phyloP scores from a whole-genome alignment of 1,284 basidiomycete genomes.

The Coniferiporia sulphurascens region DNA sequence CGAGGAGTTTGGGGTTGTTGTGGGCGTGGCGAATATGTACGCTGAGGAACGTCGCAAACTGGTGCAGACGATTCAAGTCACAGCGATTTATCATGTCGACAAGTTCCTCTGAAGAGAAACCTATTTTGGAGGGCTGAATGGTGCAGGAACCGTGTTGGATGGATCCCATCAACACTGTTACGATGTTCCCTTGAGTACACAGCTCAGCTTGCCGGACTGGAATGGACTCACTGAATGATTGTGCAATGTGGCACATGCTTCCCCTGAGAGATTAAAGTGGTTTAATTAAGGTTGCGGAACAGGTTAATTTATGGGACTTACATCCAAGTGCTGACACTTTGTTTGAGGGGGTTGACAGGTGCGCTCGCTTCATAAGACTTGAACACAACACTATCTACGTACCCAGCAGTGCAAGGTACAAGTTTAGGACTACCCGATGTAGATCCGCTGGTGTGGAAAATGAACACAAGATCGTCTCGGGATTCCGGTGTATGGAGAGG shows the following conservation, averaged over 20 bases:
- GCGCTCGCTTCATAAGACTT: constrained; percentile 51
- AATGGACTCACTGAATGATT: constrained; percentile 53
- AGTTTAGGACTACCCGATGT: constrained; percentile 72
- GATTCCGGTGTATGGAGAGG: constrained; percentile 34
- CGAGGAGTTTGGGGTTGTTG: constrained; percentile 54
- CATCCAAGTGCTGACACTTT: constrained; percentile 68
- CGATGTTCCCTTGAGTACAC: constrained; percentile 20
- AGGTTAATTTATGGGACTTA: constrained; percentile 32
- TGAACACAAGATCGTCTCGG: constrained; percentile 49
- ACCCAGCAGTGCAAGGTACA: constrained; percentile 58
- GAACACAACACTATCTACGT: constrained; percentile 49
- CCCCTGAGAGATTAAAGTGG: constrained; percentile 41
- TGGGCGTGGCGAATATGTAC: constrained; percentile 57
- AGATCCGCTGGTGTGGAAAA: constrained; percentile 72
- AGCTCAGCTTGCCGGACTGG: constrained; percentile 6
- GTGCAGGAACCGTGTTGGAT: constrained; percentile 67
- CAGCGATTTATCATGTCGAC: constrained; percentile 64
- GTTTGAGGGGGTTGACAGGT: constrained; percentile 42
- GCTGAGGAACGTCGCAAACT: constrained; percentile 63
- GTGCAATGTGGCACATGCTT: constrained; percentile 67
- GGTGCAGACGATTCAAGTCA: constrained; percentile 63
- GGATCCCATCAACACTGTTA: constrained; percentile 58
- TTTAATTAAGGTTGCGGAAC: constrained; percentile 21
- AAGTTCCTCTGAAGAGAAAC: constrained; percentile 64
- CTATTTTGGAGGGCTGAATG: constrained; percentile 58